Percentiles rank a stretch among this genome's conserved stretches.
Conservation (phyloP, 1,284 basidiomycete species). For the Tetrapyrgos nigripes region DNA sequence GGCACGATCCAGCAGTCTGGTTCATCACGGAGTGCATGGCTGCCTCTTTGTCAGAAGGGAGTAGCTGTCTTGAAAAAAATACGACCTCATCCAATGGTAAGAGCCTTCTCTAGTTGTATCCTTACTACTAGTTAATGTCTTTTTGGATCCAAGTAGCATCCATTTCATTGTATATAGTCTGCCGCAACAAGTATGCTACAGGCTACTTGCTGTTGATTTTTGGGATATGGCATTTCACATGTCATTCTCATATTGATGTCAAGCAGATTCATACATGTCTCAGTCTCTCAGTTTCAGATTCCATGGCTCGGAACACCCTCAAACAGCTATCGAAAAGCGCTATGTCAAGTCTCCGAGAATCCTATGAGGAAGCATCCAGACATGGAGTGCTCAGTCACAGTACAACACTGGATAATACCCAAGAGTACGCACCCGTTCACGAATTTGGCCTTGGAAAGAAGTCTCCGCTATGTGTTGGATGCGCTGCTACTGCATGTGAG, state of each 20-base stretch:
- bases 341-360: neutral
- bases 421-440: neutral
- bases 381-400: neutral
- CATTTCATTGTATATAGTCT: neutral
- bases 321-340: neutral
- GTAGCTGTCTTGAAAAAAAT: neutral
- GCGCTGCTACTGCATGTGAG: neutral
- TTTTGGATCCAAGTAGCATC: slow-evolving; percentile 4
- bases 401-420: neutral
- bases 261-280: neutral
- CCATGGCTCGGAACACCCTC: neutral
- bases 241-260: slow-evolving; percentile 9
- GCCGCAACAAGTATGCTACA: slow-evolving; percentile 8
- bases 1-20: neutral
- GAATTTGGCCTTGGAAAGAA: neutral
- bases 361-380: neutral
- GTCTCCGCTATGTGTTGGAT: neutral
- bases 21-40: neutral
- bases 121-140: neutral
- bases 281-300: neutral
- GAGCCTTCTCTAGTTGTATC: no score
- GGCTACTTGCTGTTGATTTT: slow-evolving; percentile 6
- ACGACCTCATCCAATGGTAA: neutral
- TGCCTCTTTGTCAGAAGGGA: neutral
- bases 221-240: slow-evolving; percentile 9